Base-by-base conservation (phyloP, 306 rosid genomes). In the Cicer bijugum region DNA sequence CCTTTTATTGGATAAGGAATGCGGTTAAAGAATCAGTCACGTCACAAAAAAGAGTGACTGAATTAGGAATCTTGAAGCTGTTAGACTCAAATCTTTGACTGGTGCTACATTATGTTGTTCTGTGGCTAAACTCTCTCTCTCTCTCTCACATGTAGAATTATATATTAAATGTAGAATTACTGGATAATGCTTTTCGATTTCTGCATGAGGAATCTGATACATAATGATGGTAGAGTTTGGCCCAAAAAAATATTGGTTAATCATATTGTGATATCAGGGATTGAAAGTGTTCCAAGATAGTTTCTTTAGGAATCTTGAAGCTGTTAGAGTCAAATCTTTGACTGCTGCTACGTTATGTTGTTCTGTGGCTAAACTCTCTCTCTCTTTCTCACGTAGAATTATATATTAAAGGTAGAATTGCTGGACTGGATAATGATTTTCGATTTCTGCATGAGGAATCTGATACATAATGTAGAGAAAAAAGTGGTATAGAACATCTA, bases 1-100 rank as follows among this genome's bases (percentile, higher is more conserved):
- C 51, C 56, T 63, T 63, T 78, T 63, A 63, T 44, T 52, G 67
- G 58, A 72, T 71, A 64, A 40, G 72, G 67, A 69, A 47, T 60
- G 56, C 15, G 8, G 55, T 75, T 62, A 56, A 35, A 9, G 46
- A 53, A 23, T 23, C 46, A 15, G 78, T 46, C 37, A 60, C 48
- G 10, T 70, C 74, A 42, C 66, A 52, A 67, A 16, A 16, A 42
- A 44, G 44, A 69, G 64, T 64, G 50, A 1, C 23, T 20, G 23
- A 20, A 20, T 20, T 20, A 20, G 23, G 23, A 20, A 20, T 20
- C 23, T 20, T 20, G 23, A 20, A 20, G 23, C 23, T 20, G 23
- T 20, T 6, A 48, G 51, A 38, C 37, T 19, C 7, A 69, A 69
- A 47, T 38, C 55, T 51, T 48, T 70, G 48, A 20, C 50, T 53